Base-by-base conservation (phyloP, 768 basidiomycete genomes). In the Tulasnella sp. region DNA sequence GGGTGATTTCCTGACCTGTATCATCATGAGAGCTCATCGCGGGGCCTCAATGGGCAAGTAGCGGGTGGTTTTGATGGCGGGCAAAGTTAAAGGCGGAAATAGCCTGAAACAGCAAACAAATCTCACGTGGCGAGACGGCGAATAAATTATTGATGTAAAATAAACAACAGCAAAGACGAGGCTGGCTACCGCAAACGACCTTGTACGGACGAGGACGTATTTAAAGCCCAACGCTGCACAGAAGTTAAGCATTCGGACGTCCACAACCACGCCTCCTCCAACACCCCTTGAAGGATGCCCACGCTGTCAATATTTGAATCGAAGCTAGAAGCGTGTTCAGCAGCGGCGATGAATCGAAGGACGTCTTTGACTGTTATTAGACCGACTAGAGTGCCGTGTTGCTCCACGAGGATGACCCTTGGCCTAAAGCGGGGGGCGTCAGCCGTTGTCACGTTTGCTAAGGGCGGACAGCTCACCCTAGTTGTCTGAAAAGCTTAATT, bases 331-430 rank as follows among this genome's bases (percentile, higher is more conserved):
- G 84, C 75, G 85, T 85, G 80, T 39, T 77, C 76, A 19, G 84
- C 83, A 8, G 85, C 83, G 34, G 87, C 86, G 79, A 94, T 97
- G 83, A 97, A 95, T 76, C 92, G 92, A 21, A 99, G 86, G 4
- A 98, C 95, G 83, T 99, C 98, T 84, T 99, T 99, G 72, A 99
- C 94, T 0, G 97, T 98, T 46, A 98, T 91, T 39, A 99, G 87
- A 0, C 98, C 98, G 12, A 88, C 90, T 16, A 99, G 88, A 44
- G 87, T 85, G 14, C 97, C 97, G 82, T 93, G 90, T 79, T 95
- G 91, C 84, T 96, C 95, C 4, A 99, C 96, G 19, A 99, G 88
- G 78, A 99, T 97, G n/a, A 97, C 94, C 38, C 97, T 93, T 0
- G 98, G 98, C 10, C 97, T 99, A 81, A 5, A 74, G 76, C 75